phyloP scores from a whole-genome alignment of 192 early-diverging fungal species.

The Gryganskiella cystojenkinii region DNA sequence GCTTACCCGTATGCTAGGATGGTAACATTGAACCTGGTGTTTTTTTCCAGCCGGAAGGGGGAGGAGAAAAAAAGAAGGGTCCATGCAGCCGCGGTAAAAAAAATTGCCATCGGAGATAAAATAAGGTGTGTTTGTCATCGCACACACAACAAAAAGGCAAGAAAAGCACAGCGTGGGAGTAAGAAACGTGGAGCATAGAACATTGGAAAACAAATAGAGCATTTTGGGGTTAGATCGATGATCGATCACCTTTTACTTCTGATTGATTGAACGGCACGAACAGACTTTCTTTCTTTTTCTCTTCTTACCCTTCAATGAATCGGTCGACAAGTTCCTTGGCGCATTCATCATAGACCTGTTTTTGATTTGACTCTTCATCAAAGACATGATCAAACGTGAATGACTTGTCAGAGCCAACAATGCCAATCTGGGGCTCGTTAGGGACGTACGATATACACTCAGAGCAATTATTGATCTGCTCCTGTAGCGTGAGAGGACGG shows the following conservation, averaged over 20 bases:
- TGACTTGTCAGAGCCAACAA: constrained; percentile 67
- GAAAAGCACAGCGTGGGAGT: too few relatives aligned
- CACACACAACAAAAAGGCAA: too few relatives aligned
- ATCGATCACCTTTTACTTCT: too few relatives aligned
- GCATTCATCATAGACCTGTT: constrained; percentile 65
- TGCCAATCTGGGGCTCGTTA: constrained; percentile 70
- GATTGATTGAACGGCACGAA: not conserved
- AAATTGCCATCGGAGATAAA: too few relatives aligned
- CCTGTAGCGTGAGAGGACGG: constrained; percentile 81
- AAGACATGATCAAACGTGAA: constrained; percentile 82
- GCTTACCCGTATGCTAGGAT: constrained; percentile 88
- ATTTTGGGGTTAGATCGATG: too few relatives aligned
- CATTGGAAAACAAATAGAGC: too few relatives aligned
- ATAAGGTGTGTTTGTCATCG: too few relatives aligned
- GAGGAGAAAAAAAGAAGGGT: not conserved
- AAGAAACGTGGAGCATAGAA: too few relatives aligned
- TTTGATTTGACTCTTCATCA: constrained; percentile 62
- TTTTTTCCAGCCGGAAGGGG: too few relatives aligned
- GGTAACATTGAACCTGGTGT: constrained; percentile 88
- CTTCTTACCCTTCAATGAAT: constrained; percentile 77
- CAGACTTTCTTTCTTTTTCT: not conserved
- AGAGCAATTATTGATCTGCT: constrained; percentile 68
- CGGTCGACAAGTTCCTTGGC: constrained; percentile 70
- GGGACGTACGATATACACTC: constrained; percentile 70
- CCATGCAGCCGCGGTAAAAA: too few relatives aligned